Evolutionary conservation across 768 basidiomycete species (phyloP).

Genomic region (Leccinum fibrillosum): DNA sequence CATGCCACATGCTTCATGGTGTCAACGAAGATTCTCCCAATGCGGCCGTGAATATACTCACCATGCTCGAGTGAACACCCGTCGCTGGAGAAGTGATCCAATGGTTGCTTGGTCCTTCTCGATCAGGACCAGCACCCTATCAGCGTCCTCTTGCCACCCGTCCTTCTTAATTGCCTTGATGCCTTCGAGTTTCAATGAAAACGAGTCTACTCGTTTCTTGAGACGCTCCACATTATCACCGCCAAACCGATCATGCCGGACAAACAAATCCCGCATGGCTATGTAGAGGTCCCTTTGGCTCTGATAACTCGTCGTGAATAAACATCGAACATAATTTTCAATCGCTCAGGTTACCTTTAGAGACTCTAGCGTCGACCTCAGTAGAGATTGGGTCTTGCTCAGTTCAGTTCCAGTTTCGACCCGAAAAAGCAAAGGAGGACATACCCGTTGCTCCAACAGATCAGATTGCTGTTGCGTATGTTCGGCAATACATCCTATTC

Average conservation of each 20-base stretch:
- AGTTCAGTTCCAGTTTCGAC: neutral
- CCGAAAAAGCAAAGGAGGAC: conserved; percentile 21
- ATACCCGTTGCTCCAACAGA: conserved; percentile 67
- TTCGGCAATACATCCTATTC: conserved; percentile 61
- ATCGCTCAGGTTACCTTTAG: conserved; percentile 53
- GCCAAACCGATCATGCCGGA: conserved; percentile 85
- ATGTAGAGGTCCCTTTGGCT: conserved; percentile 82
- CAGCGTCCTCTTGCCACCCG: conserved; percentile 84
- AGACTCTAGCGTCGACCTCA: conserved; percentile 70
- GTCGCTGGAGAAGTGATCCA: conserved; percentile 64
- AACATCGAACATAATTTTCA: conserved; percentile 4
- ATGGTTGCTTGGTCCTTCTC: conserved; percentile 88
- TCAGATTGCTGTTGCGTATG: conserved; percentile 74
- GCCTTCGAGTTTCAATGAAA: conserved; percentile 71
- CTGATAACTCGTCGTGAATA: conserved; percentile 34
- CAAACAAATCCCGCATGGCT: conserved; percentile 81
- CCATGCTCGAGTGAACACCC: conserved; percentile 88
- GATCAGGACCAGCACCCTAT: conserved; percentile 64
- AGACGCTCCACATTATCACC: conserved; percentile 85
- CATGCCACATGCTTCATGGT: conserved; percentile 82
- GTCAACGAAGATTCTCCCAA: conserved; percentile 3
- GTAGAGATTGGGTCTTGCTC: conserved; percentile 54
- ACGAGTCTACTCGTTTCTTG: conserved; percentile 79
- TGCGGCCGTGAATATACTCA: conserved; percentile 33
- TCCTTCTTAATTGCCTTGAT: conserved; percentile 70